Conservation (phyloP, 148 eudicot genomes). For the Fagopyrum homotropicum region DNA sequence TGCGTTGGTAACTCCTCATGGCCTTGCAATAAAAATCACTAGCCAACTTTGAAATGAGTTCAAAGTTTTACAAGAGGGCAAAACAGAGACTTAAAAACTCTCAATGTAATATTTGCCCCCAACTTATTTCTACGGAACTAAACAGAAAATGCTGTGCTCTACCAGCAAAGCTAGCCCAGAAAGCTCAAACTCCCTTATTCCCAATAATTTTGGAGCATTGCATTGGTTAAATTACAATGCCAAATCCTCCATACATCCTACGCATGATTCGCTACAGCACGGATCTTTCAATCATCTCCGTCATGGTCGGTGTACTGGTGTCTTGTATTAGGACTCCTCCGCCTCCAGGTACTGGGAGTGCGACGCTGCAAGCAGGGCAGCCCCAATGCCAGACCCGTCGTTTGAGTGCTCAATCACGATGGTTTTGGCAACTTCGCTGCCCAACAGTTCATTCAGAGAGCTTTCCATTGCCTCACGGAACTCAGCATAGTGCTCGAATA, state of each 20-base stretch:
- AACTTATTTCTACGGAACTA: constrained; percentile 2
- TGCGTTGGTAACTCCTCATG: not conserved
- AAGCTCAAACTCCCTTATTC: constrained; percentile 11
- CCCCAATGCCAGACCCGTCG: constrained; percentile 92
- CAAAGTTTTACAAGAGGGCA: constrained; percentile 2
- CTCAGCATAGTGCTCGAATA: constrained; percentile 72
- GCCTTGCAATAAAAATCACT: not conserved
- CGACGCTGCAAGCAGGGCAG: constrained; percentile 91
- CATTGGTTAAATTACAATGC: not conserved
- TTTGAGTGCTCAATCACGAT: constrained; percentile 64
- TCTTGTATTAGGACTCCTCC: constrained; percentile 18
- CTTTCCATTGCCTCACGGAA: constrained; percentile 66
- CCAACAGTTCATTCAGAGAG: constrained; percentile 67
- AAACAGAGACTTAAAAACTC: not conserved
- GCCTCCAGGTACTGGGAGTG: constrained; percentile 64
- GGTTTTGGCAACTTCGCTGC: constrained; percentile 50
- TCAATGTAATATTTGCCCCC: not conserved
- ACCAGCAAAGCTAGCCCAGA: not conserved
- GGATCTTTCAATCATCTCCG: not conserved
- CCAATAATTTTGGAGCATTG: not conserved
- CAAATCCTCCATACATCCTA: not conserved
- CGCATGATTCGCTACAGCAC: not conserved
- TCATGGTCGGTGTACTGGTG: not conserved
- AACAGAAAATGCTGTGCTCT: not conserved
- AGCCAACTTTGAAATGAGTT: constrained; percentile 1